Evolutionary conservation across 1,139 yeast species (phyloP).

Genomic region (Suhomyces maxii): DNA sequence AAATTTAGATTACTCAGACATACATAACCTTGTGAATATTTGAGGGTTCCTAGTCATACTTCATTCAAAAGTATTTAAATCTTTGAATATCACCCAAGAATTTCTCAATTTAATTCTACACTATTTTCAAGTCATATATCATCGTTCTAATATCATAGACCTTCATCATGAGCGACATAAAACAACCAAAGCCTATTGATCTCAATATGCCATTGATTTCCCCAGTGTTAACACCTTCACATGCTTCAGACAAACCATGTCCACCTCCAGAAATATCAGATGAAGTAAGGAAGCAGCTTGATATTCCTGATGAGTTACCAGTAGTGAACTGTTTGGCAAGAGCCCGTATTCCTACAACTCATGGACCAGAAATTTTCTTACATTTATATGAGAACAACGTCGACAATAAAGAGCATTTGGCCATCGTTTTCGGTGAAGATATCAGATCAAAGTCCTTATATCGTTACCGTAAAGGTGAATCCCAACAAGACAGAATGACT

Average conservation of each 20-base stretch:
- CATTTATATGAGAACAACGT: slow-evolving; percentile 84
- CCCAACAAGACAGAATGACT: slow-evolving; percentile 93
- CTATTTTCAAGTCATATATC: background rate
- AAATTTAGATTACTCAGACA: slow-evolving; percentile 1
- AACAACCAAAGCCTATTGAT: slow-evolving; percentile 13
- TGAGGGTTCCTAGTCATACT: background rate
- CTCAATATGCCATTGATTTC: slow-evolving; percentile 36
- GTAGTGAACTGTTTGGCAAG: slow-evolving; percentile 84
- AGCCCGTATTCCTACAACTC: slow-evolving; percentile 91
- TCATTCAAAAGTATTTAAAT: background rate
- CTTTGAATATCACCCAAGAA: background rate
- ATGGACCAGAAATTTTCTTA: slow-evolving; percentile 87
- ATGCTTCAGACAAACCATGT: slow-evolving; percentile 15
- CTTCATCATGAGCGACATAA: slow-evolving; percentile 2
- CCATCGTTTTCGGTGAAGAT: slow-evolving; percentile 94
- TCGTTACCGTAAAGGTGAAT: slow-evolving; percentile 60
- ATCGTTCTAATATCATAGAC: background rate
- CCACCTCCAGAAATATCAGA: slow-evolving; percentile 24
- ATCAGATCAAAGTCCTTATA: slow-evolving; percentile 77
- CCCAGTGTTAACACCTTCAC: slow-evolving; percentile 36
- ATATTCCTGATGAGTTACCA: slow-evolving; percentile 47
- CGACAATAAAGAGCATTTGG: slow-evolving; percentile 92
- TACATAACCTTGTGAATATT: background rate
- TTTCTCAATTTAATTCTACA: background rate
- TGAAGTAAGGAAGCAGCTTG: slow-evolving; percentile 21